Conservation (phyloP, 1,284 basidiomycete genomes). For the Ustilago cynodontis region DNA sequence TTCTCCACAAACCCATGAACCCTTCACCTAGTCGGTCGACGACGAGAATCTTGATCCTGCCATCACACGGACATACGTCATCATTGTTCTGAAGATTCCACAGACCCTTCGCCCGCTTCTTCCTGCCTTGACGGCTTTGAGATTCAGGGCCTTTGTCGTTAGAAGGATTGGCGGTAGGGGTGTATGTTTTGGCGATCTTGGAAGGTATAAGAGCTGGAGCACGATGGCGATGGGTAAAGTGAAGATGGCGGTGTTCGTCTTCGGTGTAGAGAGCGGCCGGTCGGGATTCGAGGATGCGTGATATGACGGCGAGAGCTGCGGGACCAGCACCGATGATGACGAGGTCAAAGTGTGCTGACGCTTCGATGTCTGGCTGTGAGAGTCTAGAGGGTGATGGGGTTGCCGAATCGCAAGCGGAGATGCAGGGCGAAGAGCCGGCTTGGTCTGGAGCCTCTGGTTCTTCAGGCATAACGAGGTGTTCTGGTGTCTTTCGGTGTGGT, state of each 20-base stretch:
- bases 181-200: slow-evolving; percentile 16
- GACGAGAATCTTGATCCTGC: slow-evolving; percentile 56
- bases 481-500: slow-evolving; percentile 36
- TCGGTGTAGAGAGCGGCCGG: slow-evolving; percentile 66
- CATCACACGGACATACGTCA: slow-evolving; percentile 30
- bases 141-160: slow-evolving; percentile 5
- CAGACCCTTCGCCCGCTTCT: slow-evolving; percentile 5
- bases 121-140: slow-evolving; percentile 4
- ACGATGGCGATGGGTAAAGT: slow-evolving; percentile 54
- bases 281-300: slow-evolving; percentile 59
- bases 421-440: neutral
- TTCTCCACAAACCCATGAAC: slow-evolving; percentile 57
- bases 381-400: neutral
- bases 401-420: neutral
- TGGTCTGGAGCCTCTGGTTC: slow-evolving; percentile 1
- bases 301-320: slow-evolving; percentile 56
- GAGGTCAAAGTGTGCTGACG: slow-evolving; percentile 52
- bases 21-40: slow-evolving; percentile 61
- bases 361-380: slow-evolving; percentile 10
- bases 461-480: slow-evolving; percentile 30
- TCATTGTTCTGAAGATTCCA: slow-evolving; percentile 5
- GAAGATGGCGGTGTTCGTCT: slow-evolving; percentile 64
- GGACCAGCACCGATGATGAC: slow-evolving; percentile 66
- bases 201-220: slow-evolving; percentile 19
- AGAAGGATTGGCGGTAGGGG: neutral